Conservation (phyloP, 345 rosid species). For the Eucalyptus globulus region DNA sequence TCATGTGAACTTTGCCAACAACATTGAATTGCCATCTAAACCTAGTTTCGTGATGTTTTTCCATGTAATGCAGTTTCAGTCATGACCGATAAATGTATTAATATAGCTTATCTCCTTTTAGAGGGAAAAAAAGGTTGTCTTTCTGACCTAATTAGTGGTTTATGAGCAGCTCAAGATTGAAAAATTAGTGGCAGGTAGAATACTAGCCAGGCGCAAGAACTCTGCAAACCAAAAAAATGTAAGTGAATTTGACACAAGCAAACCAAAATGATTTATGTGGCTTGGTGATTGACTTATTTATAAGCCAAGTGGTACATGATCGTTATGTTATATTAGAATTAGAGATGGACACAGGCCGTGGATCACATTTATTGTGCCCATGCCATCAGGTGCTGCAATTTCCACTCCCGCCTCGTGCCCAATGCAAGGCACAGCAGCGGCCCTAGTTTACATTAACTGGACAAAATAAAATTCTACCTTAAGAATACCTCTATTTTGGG, state of each 20-base stretch:
- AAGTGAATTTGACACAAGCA: not conserved
- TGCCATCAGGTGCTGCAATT: not conserved
- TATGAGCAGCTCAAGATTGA: not conserved
- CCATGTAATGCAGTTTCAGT: too few species aligned
- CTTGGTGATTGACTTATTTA: not conserved
- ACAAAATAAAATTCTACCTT: not conserved
- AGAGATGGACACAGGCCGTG: not conserved
- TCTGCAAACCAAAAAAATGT: accelerated
- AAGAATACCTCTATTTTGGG: not conserved
- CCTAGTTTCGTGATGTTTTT: not conserved
- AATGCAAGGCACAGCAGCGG: not conserved
- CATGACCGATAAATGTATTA: not conserved
- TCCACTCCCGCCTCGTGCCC: not conserved
- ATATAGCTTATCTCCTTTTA: not conserved
- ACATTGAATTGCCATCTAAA: not conserved
- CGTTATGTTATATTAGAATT: not conserved
- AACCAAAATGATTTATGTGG: not conserved
- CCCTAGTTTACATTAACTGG: not conserved
- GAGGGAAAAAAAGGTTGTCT: not conserved
- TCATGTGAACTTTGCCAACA: not conserved
- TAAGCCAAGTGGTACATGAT: not conserved
- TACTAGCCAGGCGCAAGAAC: not conserved
- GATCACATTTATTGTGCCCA: not conserved
- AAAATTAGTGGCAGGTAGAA: not conserved
- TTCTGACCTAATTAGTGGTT: not conserved